These are phyloP conservation scores for Prinsepia uniflora DNA, from an alignment of 306 rosid species.

Conservation along the genomic window DNA sequence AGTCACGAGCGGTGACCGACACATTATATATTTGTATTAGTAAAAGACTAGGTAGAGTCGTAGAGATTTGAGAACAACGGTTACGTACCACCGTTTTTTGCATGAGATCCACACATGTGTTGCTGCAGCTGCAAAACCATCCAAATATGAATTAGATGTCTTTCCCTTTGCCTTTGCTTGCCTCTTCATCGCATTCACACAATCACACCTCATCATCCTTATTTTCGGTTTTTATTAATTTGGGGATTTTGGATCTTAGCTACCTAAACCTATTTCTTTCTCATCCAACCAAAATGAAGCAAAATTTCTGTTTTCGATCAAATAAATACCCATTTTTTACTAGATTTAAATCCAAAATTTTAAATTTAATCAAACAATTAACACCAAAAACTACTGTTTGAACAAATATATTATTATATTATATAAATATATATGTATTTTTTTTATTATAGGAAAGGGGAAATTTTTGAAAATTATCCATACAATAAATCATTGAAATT, in stretches of 20 bases:
- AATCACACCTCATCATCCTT: background rate
- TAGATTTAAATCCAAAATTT: too few species aligned
- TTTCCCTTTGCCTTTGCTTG: too few species aligned
- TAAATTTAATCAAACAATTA: too few species aligned
- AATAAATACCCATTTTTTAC: too few species aligned
- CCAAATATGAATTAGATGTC: background rate
- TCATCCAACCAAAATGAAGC: background rate
- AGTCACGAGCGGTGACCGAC: conserved; percentile 19
- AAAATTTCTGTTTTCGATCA: background rate
- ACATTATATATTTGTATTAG: background rate
- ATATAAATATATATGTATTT: too few species aligned
- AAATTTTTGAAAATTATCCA: too few species aligned
- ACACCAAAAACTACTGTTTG: too few species aligned
- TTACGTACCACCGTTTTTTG: background rate
- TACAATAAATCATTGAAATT: too few species aligned
- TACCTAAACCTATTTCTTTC: background rate
- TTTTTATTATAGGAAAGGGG: too few species aligned
- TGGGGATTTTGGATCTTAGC: conserved; percentile 2
- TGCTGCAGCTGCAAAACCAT: background rate
- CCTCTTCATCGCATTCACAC: background rate
- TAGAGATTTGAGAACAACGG: background rate
- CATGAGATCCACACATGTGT: background rate
- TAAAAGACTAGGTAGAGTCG: too few species aligned
- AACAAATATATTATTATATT: too few species aligned
- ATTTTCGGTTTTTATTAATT: background rate